Conservation (phyloP, 1,139 yeast genomes). For the Hanseniaspora gamundiae region DNA sequence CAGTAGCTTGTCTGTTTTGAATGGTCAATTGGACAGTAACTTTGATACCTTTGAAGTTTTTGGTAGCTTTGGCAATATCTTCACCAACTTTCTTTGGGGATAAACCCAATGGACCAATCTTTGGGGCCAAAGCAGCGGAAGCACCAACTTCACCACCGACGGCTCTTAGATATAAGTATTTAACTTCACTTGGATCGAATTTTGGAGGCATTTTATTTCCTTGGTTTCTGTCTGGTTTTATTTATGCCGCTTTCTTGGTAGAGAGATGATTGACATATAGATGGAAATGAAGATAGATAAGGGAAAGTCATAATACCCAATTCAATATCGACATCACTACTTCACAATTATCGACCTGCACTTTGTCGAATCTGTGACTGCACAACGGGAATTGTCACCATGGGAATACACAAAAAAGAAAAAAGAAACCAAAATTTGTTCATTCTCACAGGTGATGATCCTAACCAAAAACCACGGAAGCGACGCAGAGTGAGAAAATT, state of each 20-base stretch:
- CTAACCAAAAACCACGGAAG: too few relatives aligned
- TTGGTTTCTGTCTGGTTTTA: conserved; percentile 10
- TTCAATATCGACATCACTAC: too few relatives aligned
- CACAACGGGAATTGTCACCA: too few relatives aligned
- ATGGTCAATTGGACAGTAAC: conserved; percentile 97
- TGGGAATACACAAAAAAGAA: too few relatives aligned
- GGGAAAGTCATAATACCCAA: too few relatives aligned
- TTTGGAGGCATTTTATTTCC: conserved; percentile 71
- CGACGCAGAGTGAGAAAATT: too few relatives aligned
- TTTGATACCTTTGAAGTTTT: conserved; percentile 97
- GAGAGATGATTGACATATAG: too few relatives aligned
- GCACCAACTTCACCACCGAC: conserved; percentile 99
- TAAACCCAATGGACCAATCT: conserved; percentile 99
- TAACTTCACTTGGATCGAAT: conserved; percentile 98
- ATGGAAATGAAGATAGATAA: too few relatives aligned
- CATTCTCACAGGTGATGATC: too few relatives aligned
- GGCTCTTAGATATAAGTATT: conserved; percentile 98
- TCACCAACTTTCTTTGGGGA: conserved; percentile 99
- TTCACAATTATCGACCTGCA: too few relatives aligned
- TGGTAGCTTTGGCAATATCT: conserved; percentile 99
- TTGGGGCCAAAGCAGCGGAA: conserved; percentile 98
- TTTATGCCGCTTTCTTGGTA: not conserved
- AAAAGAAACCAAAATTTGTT: too few relatives aligned
- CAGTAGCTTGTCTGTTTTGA: conserved; percentile 99
- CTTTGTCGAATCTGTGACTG: too few relatives aligned